Evolutionary conservation across 148 eudicot species (phyloP), one percentile per base, ranked within the genome.

Genomic region (Talinum fruticosum): DNA sequence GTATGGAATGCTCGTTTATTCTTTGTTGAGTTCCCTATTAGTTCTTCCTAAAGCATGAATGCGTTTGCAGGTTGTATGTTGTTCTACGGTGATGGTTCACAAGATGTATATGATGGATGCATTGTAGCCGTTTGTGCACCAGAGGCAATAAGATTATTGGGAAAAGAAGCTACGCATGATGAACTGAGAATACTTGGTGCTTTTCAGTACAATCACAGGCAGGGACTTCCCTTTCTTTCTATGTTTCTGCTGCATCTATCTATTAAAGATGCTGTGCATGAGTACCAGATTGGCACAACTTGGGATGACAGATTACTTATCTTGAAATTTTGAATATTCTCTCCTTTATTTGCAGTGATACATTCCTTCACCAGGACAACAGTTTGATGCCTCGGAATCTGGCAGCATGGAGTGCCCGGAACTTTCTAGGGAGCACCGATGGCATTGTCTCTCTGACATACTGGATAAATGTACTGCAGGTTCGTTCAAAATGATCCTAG

Each of bases 401-500:
- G 86, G 90, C 96, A 72, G 97, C 98, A 13, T 94, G 98, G 98
- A 92, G 98, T 74, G 90, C 97, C 8, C 90, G 96, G 97, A 94
- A 94, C 73, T 94, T 94, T 75, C 89, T 88, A 29, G 97, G 97
- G 68, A 87, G 84, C 67, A 69, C 80, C 16, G 79, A 89, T 65
- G 82, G 79, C 72, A 92, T 85, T 89, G 87, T 89, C 65, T 90
- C 90, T 79, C 74, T 94, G 78, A 94, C 98, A 65, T 92, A 92
- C 83, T 94, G 98, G 98, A 90, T 94, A 76, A 94, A 94, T 85
- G 91, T 91, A 61, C 91, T 94, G 36, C 98, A 92, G 96, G 98
- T 94, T 66, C 23, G 76, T n/a, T n/a, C n/a, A n/a, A n/a, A n/a
- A n/a, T n/a, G n/a, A n/a, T n/a, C n/a, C n/a, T n/a, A n/a, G n/a